These are phyloP conservation scores for Penicillium turbatum DNA, from an alignment of 495 filamentous ascomycete species.

Conservation along the genomic window DNA sequence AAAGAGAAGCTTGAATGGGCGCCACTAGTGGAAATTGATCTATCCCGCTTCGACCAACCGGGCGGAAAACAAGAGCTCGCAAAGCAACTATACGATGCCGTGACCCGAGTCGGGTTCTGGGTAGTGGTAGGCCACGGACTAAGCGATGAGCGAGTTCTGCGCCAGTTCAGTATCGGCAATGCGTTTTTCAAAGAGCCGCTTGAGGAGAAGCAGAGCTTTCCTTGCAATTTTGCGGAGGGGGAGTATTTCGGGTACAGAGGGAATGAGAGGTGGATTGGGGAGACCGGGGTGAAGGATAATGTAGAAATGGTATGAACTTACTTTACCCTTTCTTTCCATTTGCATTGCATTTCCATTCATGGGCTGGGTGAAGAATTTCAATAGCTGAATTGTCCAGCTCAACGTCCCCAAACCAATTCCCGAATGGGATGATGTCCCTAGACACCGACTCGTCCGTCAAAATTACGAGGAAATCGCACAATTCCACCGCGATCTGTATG, in stretches of 20 bases:
- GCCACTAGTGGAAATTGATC: constrained; percentile 51
- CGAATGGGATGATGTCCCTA: constrained; percentile 30
- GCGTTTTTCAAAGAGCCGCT: constrained; percentile 36
- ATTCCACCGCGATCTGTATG: constrained; percentile 23
- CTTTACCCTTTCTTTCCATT: too few relatives aligned
- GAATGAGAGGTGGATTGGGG: constrained; percentile 41
- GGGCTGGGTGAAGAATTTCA: neutral
- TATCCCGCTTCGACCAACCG: constrained; percentile 44
- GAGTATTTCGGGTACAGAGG: constrained; percentile 46
- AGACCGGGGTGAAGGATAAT: constrained; percentile 44
- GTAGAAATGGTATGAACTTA: constrained; percentile 37
- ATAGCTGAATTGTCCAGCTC: constrained; percentile 23
- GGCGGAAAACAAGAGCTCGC: constrained; percentile 52
- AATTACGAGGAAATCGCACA: constrained; percentile 23
- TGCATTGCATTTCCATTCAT: neutral
- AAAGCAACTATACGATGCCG: constrained; percentile 51
- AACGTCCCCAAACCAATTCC: constrained; percentile 50
- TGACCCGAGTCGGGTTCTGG: constrained; percentile 45
- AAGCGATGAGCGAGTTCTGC: constrained; percentile 33
- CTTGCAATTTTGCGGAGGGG: constrained; percentile 41
- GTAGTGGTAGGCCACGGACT: constrained; percentile 32
- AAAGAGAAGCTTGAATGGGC: constrained; percentile 43
- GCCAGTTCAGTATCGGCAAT: constrained; percentile 38
- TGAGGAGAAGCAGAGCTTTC: constrained; percentile 33
- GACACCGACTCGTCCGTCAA: constrained; percentile 22